phyloP scores from a whole-genome alignment of 2,329 filamentous ascomycete species.

The Nemania sp. region DNA sequence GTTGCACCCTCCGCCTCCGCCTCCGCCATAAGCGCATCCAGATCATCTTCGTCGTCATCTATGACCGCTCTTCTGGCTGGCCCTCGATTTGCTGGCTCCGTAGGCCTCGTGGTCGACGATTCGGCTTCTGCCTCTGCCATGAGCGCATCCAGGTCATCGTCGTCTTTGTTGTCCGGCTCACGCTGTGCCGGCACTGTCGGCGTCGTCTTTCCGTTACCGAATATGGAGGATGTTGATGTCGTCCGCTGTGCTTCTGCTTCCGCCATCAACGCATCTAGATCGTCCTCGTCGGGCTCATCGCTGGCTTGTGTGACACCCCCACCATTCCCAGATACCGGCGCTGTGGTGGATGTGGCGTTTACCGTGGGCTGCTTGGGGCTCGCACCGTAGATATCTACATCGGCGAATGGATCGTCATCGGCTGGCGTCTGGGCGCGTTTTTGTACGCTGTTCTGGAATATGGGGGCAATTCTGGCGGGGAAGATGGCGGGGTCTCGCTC shows the following conservation, averaged over 20 bases:
- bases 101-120: not conserved
- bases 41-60: slow-evolving; percentile 17
- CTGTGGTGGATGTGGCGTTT: slow-evolving; percentile 28
- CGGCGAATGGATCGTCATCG: slow-evolving; percentile 44
- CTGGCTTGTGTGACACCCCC: slow-evolving; percentile 19
- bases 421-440: slow-evolving; percentile 42
- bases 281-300: slow-evolving; percentile 45
- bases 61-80: not conserved
- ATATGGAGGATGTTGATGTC: slow-evolving; percentile 24
- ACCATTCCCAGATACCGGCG: slow-evolving; percentile 34
- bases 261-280: slow-evolving; percentile 58
- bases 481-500: slow-evolving; percentile 40
- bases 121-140: slow-evolving; percentile 42
- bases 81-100: not conserved
- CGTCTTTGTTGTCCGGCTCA: slow-evolving; percentile 42
- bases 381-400: slow-evolving; percentile 61
- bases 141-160: slow-evolving; percentile 50
- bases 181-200: slow-evolving; percentile 12
- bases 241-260: slow-evolving; percentile 48
- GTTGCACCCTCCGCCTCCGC: slow-evolving; percentile 17
- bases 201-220: slow-evolving; percentile 25
- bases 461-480: slow-evolving; percentile 43
- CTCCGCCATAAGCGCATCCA: slow-evolving; percentile 31
- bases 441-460: slow-evolving; percentile 43
- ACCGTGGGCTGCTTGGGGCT: slow-evolving; percentile 49